These are phyloP conservation scores for Microascus cirrosus DNA, from an alignment of 2,329 filamentous ascomycete genomes.

Conservation along the genomic window DNA sequence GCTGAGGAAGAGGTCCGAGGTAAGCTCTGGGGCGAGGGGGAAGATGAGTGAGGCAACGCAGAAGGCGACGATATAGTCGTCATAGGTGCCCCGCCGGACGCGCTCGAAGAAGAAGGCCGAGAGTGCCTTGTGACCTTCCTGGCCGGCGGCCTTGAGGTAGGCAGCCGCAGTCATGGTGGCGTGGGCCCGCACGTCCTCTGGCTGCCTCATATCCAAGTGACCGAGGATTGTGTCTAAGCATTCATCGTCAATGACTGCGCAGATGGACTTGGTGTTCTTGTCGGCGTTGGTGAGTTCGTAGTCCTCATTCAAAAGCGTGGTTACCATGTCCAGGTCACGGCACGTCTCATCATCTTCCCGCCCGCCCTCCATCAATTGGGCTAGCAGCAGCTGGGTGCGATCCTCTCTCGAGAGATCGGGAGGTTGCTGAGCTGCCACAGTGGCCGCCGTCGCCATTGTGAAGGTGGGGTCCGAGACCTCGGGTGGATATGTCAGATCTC, in stretches of 20 bases:
- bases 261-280: conserved; percentile 34
- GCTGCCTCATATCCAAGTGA: conserved; percentile 74
- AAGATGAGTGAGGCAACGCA: conserved; percentile 86
- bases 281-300: conserved; percentile 29
- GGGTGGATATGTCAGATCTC: background rate
- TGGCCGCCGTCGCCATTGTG: conserved; percentile 23
- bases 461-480: background rate
- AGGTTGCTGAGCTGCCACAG: conserved; percentile 18
- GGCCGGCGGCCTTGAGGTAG: conserved; percentile 66
- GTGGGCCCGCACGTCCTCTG: conserved; percentile 63
- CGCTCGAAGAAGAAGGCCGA: conserved; percentile 63
- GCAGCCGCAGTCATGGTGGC: conserved; percentile 74
- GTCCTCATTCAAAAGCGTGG: conserved; percentile 48
- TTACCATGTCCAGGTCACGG: conserved; percentile 44
- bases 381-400: conserved; percentile 67
- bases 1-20: conserved; percentile 70
- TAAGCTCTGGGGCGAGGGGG: conserved; percentile 68
- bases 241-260: conserved; percentile 57
- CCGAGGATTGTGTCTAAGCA: conserved; percentile 77
- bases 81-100: conserved; percentile 64
- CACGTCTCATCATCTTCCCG: conserved; percentile 68
- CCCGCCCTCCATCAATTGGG: conserved; percentile 82
- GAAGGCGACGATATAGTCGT: conserved; percentile 84
- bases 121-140: conserved; percentile 59
- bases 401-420: conserved; percentile 34